Base-by-base conservation (phyloP, 495 filamentous ascomycete species). In the Chaetomium cochliodes region DNA sequence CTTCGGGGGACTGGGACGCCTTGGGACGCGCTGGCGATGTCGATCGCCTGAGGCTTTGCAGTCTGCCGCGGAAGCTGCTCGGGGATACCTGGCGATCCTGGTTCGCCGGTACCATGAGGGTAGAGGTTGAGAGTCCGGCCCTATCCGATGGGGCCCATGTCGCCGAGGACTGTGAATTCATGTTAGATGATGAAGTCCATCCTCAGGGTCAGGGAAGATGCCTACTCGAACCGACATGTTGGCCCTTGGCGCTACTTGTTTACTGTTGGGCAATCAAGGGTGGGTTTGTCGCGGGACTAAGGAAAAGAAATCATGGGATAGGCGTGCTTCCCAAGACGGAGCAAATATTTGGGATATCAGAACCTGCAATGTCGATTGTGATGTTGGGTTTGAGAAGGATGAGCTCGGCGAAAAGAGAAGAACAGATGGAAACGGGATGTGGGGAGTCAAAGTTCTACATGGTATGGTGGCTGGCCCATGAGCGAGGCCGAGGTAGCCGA, bases 11-110 rank as follows among this genome's bases (percentile, higher is more conserved):
- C 49, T 61, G 59, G 7, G 64, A 60, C 6, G 58, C 58, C 33
- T 66, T 66, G 44, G 64, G 57, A 11, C 64, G 58, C 15, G 63
- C 56, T 22, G 64, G 64, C 25, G 64, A 66, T 9, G 64, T 55
- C 4, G 58, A 58, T 18, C 64, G 60, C 20, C 64, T 26, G 26
- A 66, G 53, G 37, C 64, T 66, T 13, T 66, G 64, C 26, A 66
- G 41, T 39, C 59, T 57, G 8, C 64, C 64, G 4, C 64, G 64
- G 26, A 66, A 33, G 16, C 59, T 53, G 37, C 44, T 66, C 9
- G 64, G 64, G 3, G 64, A 66, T n/a, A 52, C 44, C 20, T 42
- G 53, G 6, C 58, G 53, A 8, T 66, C 64, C 13, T 50, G 42
- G 16, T 61, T 51, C 18, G 20, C 33, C 2, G 50, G 64, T 1